These are phyloP conservation scores for Backusella mclennaniae DNA, from an alignment of 192 early-diverging fungal genomes.

Conservation along the genomic window DNA sequence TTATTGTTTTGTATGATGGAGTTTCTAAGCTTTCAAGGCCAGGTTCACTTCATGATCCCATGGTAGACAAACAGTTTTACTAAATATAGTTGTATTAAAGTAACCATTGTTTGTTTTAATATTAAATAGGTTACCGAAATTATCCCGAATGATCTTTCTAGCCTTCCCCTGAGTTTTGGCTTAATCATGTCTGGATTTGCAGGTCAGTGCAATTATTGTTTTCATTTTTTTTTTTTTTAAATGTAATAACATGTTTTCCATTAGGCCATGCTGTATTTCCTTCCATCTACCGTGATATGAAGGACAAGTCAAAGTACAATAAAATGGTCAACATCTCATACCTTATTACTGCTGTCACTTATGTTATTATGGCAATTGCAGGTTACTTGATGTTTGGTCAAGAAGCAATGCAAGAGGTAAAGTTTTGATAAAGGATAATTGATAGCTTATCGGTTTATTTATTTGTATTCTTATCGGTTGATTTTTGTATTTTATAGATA, in stretches of 20 bases:
- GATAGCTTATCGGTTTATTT: conserved; percentile 8
- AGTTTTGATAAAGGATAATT: background rate
- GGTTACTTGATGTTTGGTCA: conserved; percentile 77
- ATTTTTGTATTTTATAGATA: conserved; percentile 42
- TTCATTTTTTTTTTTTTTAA: conserved; percentile 29
- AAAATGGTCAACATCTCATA: conserved; percentile 55
- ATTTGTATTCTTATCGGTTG: background rate
- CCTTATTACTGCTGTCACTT: conserved; percentile 46
- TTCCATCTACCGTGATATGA: conserved; percentile 65
- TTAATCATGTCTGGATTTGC: conserved; percentile 58
- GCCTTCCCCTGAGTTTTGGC: conserved; percentile 50
- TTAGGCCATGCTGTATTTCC: conserved; percentile 67
- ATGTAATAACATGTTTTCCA: background rate
- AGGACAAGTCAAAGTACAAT: conserved; percentile 42
- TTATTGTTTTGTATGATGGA: conserved; percentile 60
- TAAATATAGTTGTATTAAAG: background rate
- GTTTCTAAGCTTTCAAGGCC: conserved; percentile 44
- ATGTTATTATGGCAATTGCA: conserved; percentile 44
- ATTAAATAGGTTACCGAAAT: conserved; percentile 42
- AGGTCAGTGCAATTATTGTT: conserved; percentile 63
- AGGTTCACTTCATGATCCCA: conserved; percentile 52
- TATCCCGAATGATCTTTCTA: conserved; percentile 39
- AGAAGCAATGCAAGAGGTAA: conserved; percentile 54
- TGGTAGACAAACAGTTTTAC: conserved; percentile 21
- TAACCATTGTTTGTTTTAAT: conserved; percentile 1